Evolutionary conservation across 176 grass and related monocot genomes (phyloP).

Genomic region (Phragmites australis): DNA sequence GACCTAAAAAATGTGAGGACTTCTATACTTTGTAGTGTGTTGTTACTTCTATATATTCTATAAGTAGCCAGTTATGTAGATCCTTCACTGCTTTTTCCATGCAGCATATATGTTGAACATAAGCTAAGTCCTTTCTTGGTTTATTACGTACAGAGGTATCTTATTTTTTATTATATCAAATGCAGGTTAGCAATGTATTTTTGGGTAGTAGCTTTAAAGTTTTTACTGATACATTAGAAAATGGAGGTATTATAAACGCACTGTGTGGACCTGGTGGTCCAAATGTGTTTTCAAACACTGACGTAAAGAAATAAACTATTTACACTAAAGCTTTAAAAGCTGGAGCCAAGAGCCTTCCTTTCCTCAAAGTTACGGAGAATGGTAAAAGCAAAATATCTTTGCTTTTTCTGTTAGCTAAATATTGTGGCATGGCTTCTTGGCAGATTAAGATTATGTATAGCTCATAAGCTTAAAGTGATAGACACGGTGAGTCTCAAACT

Average conservation of each 20-base stretch:
- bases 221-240: conserved; percentile 85
- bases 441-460: conserved; percentile 70
- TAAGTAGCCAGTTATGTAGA: not conserved
- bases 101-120: conserved; percentile 1
- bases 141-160: conserved; percentile 1
- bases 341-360: conserved; percentile 95
- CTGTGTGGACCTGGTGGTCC: conserved; percentile 71
- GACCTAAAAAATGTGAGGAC: conserved; percentile 79
- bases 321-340: conserved; percentile 84
- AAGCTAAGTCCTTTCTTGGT: not conserved
- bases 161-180: conserved; percentile 26
- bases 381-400: conserved; percentile 67
- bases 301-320: conserved; percentile 86
- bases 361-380: conserved; percentile 85
- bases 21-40: conserved; percentile 41
- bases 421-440: conserved; percentile 16
- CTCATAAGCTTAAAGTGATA: conserved; percentile 73
- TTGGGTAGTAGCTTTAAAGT: conserved; percentile 75
- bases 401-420: not conserved
- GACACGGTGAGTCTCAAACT: conserved; percentile 56
- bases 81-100: not conserved
- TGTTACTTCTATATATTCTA: not conserved
- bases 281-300: conserved; percentile 88
- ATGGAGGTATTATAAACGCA: conserved; percentile 73
- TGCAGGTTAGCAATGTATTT: conserved; percentile 84